Evolutionary conservation across 129 eudicot species (phyloP).

Genomic region (Glebionis coronaria): DNA sequence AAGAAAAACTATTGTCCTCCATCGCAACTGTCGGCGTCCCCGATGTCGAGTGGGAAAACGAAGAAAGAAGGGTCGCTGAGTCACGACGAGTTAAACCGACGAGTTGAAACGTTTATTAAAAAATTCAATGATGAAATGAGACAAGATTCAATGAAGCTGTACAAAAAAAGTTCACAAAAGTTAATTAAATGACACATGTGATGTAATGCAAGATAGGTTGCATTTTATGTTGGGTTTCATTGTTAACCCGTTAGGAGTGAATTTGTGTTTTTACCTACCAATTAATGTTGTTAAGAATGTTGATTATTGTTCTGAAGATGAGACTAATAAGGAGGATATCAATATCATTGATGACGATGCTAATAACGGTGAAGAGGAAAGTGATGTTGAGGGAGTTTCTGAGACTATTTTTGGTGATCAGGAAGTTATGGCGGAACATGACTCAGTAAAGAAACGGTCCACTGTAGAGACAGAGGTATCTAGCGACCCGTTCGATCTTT

Average conservation of each 20-base stretch:
- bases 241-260: neutral
- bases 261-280: neutral
- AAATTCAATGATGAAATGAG: conserved; percentile 75
- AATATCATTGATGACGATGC: too few relatives aligned
- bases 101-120: conserved; percentile 66
- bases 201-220: neutral
- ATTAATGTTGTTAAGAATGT: conserved; percentile 4
- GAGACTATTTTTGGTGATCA: too few relatives aligned
- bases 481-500: too few relatives aligned
- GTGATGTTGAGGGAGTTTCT: too few relatives aligned
- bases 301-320: too few relatives aligned
- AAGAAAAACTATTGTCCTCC: conserved; percentile 14
- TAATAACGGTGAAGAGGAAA: too few relatives aligned
- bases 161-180: neutral
- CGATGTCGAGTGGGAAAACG: conserved; percentile 32
- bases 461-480: too few relatives aligned
- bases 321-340: too few relatives aligned
- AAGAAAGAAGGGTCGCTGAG: conserved; percentile 55
- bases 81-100: conserved; percentile 69
- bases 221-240: neutral
- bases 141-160: conserved; percentile 18
- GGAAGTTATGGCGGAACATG: too few relatives aligned
- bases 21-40: conserved; percentile 5
- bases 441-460: too few relatives aligned
- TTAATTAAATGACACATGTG: neutral